Evolutionary conservation across 2,329 filamentous ascomycete species (phyloP).

Genomic region (Trichophyton rubrum): DNA sequence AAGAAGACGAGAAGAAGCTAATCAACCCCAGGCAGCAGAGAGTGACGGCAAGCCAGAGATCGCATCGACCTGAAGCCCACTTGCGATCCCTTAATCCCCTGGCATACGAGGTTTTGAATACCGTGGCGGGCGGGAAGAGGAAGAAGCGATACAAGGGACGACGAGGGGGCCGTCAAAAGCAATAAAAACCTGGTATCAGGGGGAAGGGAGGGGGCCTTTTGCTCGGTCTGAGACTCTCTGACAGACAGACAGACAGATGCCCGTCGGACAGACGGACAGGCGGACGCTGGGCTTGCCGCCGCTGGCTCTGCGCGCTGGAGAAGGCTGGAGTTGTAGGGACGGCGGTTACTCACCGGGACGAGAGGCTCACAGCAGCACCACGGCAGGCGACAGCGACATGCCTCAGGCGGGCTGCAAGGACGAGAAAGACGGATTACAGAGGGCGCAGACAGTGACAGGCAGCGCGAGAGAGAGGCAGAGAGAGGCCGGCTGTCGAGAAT

Average conservation of each 20-base stretch:
- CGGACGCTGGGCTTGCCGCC: not conserved
- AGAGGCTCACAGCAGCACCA: not conserved
- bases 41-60: not conserved
- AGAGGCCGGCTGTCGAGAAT: not conserved
- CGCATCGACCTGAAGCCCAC: not conserved
- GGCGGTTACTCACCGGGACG: not conserved
- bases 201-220: not conserved
- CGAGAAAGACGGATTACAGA: not conserved
- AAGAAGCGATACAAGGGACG: not conserved
- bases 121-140: not conserved
- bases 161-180: not conserved
- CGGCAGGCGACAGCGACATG: not conserved
- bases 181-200: not conserved
- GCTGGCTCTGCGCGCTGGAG: not conserved
- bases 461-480: too few relatives aligned
- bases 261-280: not conserved
- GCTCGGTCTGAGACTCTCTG: not conserved
- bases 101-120: not conserved
- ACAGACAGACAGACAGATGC: not conserved
- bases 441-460: not conserved
- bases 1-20: not conserved
- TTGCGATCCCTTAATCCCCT: constrained; percentile 1
- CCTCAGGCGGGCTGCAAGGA: not conserved
- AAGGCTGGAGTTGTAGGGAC: not conserved
- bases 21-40: not conserved